These are phyloP conservation scores for Termitomyces sp. DNA, from an alignment of 768 basidiomycete species.

Conservation along the genomic window DNA sequence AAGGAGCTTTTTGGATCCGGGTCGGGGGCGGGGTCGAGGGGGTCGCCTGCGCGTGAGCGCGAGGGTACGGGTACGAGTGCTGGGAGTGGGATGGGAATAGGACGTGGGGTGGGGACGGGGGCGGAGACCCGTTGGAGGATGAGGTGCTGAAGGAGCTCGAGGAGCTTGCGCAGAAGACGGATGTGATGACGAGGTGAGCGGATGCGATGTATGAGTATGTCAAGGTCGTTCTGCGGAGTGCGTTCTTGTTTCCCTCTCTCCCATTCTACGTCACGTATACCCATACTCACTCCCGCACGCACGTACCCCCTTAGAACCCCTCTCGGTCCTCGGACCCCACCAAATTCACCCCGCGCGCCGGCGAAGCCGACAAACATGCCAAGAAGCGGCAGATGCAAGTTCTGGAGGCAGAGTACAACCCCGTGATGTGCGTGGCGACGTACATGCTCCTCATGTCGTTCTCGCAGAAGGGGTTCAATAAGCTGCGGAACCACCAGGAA, in stretches of 20 bases:
- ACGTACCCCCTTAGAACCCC: constrained; percentile 65
- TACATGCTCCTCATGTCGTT: constrained; percentile 93
- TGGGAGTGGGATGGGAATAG: not conserved
- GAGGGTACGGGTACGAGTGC: not conserved
- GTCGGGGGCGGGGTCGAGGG: too few species aligned
- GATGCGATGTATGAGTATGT: constrained; percentile 93
- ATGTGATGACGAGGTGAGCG: constrained; percentile 89
- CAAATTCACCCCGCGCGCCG: constrained; percentile 68
- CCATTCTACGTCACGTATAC: too few species aligned
- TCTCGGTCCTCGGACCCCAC: constrained; percentile 78
- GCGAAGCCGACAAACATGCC: constrained; percentile 71
- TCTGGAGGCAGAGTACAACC: constrained; percentile 77
- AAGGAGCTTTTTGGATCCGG: constrained; percentile 84
- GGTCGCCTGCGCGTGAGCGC: constrained; percentile 36
- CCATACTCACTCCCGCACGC: too few species aligned
- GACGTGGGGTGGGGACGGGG: constrained; percentile 23
- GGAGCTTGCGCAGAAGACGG: constrained; percentile 93
- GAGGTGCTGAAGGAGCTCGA: constrained; percentile 78
- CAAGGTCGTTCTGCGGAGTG: constrained; percentile 81
- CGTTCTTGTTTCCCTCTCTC: constrained; percentile 36
- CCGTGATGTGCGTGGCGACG: constrained; percentile 81
- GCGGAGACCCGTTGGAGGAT: constrained; percentile 67
- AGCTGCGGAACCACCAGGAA: constrained; percentile 73
- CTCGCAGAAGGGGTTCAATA: constrained; percentile 89
- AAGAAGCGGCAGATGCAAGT: constrained; percentile 68